phyloP scores from a whole-genome alignment of 352 stramenopile species.

The Phytophthora idaei region DNA sequence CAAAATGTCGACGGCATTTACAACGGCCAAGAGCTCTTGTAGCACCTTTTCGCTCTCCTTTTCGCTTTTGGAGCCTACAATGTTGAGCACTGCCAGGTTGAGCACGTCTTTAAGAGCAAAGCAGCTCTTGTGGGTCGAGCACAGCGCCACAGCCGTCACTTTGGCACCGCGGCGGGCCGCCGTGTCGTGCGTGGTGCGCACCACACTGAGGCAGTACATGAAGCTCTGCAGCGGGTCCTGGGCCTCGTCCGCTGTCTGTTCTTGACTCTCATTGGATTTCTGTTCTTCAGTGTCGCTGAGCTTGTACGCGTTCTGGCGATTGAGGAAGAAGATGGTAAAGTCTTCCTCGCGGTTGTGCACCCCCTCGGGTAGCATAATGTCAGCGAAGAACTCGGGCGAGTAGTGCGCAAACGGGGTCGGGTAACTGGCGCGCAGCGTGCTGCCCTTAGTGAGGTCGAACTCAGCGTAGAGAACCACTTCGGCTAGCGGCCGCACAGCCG shows the following conservation, averaged over 20 bases:
- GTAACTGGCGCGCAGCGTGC: conserved; percentile 79
- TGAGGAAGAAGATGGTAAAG: conserved; percentile 90
- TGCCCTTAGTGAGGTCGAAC: conserved; percentile 90
- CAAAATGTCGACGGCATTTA: conserved; percentile 78
- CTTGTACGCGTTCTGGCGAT: conserved; percentile 49
- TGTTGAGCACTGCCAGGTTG: conserved; percentile 74
- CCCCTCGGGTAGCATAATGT: conserved; percentile 88
- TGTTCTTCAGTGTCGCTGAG: background rate
- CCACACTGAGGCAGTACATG: conserved; percentile 89
- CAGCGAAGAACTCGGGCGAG: conserved; percentile 89
- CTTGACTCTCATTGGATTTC: conserved; percentile 2
- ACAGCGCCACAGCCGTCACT: conserved; percentile 85
- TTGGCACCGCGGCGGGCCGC: conserved; percentile 72
- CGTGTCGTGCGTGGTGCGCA: conserved; percentile 82
- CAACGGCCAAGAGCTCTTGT: conserved; percentile 62
- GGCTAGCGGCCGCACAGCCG: conserved; percentile 40
- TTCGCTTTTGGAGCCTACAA: conserved; percentile 55
- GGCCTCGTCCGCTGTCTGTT: background rate
- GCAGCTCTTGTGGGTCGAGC: conserved; percentile 80
- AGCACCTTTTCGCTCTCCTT: conserved; percentile 52
- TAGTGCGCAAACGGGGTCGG: conserved; percentile 69
- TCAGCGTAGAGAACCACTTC: conserved; percentile 83
- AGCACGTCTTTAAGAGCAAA: conserved; percentile 81
- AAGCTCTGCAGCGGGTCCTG: conserved; percentile 69
- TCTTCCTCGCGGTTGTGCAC: conserved; percentile 89